phyloP scores from a whole-genome alignment of 257 asterid species.

The Misopates orontium region DNA sequence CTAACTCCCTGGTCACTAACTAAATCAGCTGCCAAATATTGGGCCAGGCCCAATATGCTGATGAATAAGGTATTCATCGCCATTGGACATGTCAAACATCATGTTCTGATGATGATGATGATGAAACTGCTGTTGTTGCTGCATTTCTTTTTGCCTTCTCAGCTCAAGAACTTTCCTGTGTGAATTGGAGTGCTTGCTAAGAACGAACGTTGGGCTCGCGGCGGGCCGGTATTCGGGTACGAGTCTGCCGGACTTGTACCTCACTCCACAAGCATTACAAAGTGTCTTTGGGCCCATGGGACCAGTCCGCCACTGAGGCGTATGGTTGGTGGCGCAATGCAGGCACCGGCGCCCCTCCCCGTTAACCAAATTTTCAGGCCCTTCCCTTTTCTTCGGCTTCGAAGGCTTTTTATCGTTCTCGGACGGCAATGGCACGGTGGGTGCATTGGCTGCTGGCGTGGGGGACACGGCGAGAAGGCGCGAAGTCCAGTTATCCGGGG shows the following conservation, averaged over 20 bases:
- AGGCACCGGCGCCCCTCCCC: constrained; percentile 74
- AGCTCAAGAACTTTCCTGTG: constrained; percentile 87
- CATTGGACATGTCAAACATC: constrained; percentile 67
- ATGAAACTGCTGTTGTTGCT: constrained; percentile 47
- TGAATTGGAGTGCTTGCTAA: constrained; percentile 85
- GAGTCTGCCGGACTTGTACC: constrained; percentile 87
- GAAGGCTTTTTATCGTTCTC: constrained; percentile 44
- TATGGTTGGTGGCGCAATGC: constrained; percentile 92
- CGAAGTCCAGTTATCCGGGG: constrained; percentile 82
- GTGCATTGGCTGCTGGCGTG: constrained; percentile 14
- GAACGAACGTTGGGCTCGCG: constrained; percentile 85
- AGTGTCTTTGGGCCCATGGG: constrained; percentile 97
- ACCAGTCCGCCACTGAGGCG: constrained; percentile 97
- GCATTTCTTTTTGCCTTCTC: constrained; percentile 76
- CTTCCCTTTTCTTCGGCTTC: constrained; percentile 41
- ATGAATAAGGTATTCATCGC: constrained; percentile 81
- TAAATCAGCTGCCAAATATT: constrained; percentile 66
- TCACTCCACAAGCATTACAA: constrained; percentile 90
- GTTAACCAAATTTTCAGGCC: constrained; percentile 28
- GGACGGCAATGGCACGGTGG: constrained; percentile 45
- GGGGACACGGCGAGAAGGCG: constrained; percentile 62
- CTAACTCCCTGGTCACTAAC: too few relatives aligned
- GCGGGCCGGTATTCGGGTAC: constrained; percentile 97
- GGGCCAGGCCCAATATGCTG: constrained; percentile 68
- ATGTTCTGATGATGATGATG: constrained; percentile 45